These are phyloP conservation scores for Backusella westeae DNA, from an alignment of 192 early-diverging fungal genomes.

Conservation along the genomic window DNA sequence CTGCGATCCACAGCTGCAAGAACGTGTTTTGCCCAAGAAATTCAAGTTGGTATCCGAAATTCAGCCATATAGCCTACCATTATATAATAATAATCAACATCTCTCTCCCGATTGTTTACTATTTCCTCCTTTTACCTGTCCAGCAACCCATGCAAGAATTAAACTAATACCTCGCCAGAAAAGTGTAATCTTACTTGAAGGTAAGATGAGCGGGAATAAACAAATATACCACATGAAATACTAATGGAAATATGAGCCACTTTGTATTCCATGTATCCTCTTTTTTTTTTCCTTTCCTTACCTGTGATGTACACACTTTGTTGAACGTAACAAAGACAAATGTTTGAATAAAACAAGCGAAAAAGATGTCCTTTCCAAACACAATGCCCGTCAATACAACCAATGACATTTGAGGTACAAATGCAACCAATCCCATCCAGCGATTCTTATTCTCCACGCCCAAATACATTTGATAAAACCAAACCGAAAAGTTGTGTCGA, in stretches of 20 bases:
- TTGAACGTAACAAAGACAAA: slow-evolving; percentile 96
- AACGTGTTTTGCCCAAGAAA: slow-evolving; percentile 87
- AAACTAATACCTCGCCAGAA: slow-evolving; percentile 51
- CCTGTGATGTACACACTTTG: slow-evolving; percentile 96
- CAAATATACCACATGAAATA: slow-evolving; percentile 99
- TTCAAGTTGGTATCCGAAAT: slow-evolving; percentile 83
- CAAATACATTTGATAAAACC: slow-evolving; percentile 96
- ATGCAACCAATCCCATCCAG: slow-evolving; percentile 67
- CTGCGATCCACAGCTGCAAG: slow-evolving; percentile 67
- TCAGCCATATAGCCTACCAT: slow-evolving; percentile 78
- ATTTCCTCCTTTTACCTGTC: slow-evolving; percentile 47
- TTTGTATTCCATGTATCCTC: not conserved
- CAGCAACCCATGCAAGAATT: slow-evolving; percentile 65
- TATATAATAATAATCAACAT: too few species aligned
- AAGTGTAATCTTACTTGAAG: slow-evolving; percentile 50
- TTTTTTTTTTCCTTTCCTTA: slow-evolving; percentile 27
- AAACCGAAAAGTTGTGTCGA: slow-evolving; percentile 97
- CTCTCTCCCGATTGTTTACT: too few species aligned
- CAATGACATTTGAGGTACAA: slow-evolving; percentile 79
- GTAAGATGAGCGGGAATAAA: slow-evolving; percentile 84
- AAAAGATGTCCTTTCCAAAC: slow-evolving; percentile 79
- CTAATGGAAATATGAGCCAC: slow-evolving; percentile 37
- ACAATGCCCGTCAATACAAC: slow-evolving; percentile 66
- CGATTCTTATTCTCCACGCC: slow-evolving; percentile 51
- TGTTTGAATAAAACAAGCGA: slow-evolving; percentile 91